Conservation (phyloP, 495 filamentous ascomycete genomes). For the Penicillium turbatum region DNA sequence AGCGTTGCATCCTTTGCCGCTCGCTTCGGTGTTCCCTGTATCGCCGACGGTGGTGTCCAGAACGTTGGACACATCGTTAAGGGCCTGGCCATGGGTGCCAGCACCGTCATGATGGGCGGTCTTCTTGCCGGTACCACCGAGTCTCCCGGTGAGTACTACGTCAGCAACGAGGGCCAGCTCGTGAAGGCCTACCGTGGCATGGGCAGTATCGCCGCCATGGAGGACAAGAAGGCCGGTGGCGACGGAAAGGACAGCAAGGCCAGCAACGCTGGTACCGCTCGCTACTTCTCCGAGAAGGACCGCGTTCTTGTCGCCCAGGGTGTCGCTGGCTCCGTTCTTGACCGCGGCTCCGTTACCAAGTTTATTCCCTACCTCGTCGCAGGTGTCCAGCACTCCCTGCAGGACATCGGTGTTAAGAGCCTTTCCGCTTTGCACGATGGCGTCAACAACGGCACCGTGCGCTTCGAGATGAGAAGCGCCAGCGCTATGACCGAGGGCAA, state of each 20-base stretch:
- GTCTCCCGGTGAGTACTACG: conserved; percentile 93
- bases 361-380: conserved; percentile 94
- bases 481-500: conserved; percentile 94
- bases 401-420: conserved; percentile 86
- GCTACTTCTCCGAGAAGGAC: conserved; percentile 98
- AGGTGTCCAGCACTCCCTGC: conserved; percentile 92
- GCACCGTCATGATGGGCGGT: conserved; percentile 99
- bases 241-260: conserved; percentile 67
- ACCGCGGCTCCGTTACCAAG: conserved; percentile 79
- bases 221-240: conserved; percentile 86
- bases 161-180: conserved; percentile 89
- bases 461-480: conserved; percentile 90
- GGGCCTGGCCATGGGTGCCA: conserved; percentile 88
- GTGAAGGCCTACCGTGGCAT: conserved; percentile 99
- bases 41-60: conserved; percentile 96
- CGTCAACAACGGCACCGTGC: conserved; percentile 70
- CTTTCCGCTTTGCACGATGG: conserved; percentile 69
- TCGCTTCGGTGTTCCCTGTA: conserved; percentile 93
- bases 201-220: conserved; percentile 98
- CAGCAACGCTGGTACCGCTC: conserved; percentile 91
- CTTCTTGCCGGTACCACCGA: conserved; percentile 96
- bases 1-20: conserved; percentile 84
- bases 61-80: conserved; percentile 99
- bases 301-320: conserved; percentile 93
- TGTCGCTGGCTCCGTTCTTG: conserved; percentile 73